Evolutionary conservation across 495 filamentous ascomycete genomes (phyloP), one percentile per base, ranked within the genome.

Genomic region (Neurospora sp.): DNA sequence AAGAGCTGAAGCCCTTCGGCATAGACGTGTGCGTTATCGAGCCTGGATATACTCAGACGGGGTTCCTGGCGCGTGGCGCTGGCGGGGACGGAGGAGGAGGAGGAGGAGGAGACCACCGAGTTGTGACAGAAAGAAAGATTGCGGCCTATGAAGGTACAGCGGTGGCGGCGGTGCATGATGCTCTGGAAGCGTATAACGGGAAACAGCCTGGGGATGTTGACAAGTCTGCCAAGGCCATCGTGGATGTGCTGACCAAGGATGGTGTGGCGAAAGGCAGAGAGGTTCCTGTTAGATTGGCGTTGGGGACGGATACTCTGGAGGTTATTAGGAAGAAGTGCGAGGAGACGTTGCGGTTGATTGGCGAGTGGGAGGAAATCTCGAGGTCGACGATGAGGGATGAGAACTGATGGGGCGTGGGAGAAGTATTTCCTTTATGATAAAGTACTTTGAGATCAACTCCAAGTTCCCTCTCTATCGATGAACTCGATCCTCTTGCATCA

Each of bases 11-110:
- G 40, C 78, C 81, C 11, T 82, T 88, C 40, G 81, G 81, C 3
- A 84, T 89, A 69, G 77, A 83, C 2, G 84, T 77, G 14, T 79
- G 81, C 7, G 72, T 80, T 7, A 75, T 89, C 40, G 87, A 88
- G 79, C 87, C 86, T 20, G 86, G 87, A 0, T 83, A 80, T 76
- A 82, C 82, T 70, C 76, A 82, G 35, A 84, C 82, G 4, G 78
- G 74, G 14, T 80, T 83, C 68, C 76, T 80, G 20, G 48, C 69
- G 44, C 44, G 31, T 9, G 70, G 70, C 9, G 41, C 40, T 4
- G 75, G 73, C 7, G 12, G 22, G 35, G 35, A 37, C 1, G 75
- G 74, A 8, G 75, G 73, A 1, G 40, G 74, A 1, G 40, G 74
- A 10, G 75, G 73, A 1, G 40, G 37, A 18, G 72, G 69, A 27